Percentiles rank a stretch among this genome's conserved stretches.
Evolutionary conservation across 352 stramenopile genomes (phyloP).

Genomic region (Thraustochytrium aureum): DNA sequence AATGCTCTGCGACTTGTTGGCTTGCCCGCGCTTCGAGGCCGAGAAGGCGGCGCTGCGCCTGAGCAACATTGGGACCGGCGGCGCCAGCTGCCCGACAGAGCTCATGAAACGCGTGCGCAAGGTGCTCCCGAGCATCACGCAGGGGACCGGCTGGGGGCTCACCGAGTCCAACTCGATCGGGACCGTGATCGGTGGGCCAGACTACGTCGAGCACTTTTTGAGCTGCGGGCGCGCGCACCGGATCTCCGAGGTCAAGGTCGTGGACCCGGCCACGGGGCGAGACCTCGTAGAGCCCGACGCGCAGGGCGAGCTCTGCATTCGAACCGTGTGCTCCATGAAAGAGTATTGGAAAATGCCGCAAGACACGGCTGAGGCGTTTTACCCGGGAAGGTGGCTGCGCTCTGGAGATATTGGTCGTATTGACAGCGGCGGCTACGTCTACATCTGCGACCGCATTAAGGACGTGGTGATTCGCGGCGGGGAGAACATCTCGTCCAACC

Average conservation of each 20-base stretch:
- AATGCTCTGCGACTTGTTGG: background rate
- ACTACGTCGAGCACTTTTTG: background rate
- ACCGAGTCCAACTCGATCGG: background rate
- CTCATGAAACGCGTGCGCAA: background rate
- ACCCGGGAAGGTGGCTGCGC: background rate
- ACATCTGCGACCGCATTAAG: conserved; percentile 51
- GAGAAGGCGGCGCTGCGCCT: background rate
- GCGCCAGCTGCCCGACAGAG: background rate
- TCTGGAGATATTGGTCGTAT: conserved; percentile 48
- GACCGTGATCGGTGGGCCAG: background rate
- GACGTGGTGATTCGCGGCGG: conserved; percentile 52
- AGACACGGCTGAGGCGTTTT: conserved; percentile 46
- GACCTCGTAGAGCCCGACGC: background rate
- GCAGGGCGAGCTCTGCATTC: background rate
- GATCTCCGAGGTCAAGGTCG: background rate
- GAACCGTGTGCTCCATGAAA: conserved; percentile 32
- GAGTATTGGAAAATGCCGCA: conserved; percentile 46
- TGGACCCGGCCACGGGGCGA: background rate
- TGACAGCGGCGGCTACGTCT: conserved; percentile 49
- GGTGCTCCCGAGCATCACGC: background rate
- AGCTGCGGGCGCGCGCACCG: background rate
- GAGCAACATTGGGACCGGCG: background rate
- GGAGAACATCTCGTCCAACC: conserved; percentile 49
- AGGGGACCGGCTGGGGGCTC: background rate
- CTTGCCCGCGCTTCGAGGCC: background rate